Conservation (phyloP, 805 yeast genomes). For the Ogataea pilisensis region DNA sequence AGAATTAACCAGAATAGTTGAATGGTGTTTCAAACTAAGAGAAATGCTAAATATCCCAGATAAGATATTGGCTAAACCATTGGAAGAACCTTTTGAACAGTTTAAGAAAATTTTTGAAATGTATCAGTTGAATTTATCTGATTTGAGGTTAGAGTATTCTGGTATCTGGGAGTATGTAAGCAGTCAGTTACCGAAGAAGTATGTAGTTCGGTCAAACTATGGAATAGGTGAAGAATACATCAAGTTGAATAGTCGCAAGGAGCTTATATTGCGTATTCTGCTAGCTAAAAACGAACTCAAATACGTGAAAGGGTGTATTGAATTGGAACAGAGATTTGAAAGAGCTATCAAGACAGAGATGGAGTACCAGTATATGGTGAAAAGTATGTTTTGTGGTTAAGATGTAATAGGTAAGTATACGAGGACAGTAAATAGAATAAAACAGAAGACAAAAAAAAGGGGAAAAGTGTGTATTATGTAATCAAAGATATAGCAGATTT, state of each 20-base stretch:
- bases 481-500: too few relatives aligned
- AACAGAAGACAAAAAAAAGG: too few relatives aligned
- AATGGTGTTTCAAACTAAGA: conserved; percentile 29
- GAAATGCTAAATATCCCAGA: conserved; percentile 27
- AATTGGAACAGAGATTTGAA: conserved; percentile 27
- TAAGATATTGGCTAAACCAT: conserved; percentile 20
- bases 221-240: conserved; percentile 42
- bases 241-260: conserved; percentile 40
- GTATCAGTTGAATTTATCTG: conserved; percentile 12
- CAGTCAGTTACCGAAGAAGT: conserved; percentile 17
- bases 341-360: conserved; percentile 26
- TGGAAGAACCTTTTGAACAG: conserved; percentile 17
- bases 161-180: conserved; percentile 21
- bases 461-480: too few relatives aligned
- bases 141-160: conserved; percentile 19
- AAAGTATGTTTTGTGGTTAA: too few relatives aligned
- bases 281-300: conserved; percentile 38
- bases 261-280: conserved; percentile 67
- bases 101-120: conserved; percentile 16
- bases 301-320: conserved; percentile 23
- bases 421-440: too few relatives aligned
- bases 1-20: conserved; percentile 26
- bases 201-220: conserved; percentile 8
- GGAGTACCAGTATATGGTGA: conserved; percentile 12
- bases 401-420: too few relatives aligned